phyloP scores from a whole-genome alignment of 805 yeast species.

The Ogataea sp. region DNA sequence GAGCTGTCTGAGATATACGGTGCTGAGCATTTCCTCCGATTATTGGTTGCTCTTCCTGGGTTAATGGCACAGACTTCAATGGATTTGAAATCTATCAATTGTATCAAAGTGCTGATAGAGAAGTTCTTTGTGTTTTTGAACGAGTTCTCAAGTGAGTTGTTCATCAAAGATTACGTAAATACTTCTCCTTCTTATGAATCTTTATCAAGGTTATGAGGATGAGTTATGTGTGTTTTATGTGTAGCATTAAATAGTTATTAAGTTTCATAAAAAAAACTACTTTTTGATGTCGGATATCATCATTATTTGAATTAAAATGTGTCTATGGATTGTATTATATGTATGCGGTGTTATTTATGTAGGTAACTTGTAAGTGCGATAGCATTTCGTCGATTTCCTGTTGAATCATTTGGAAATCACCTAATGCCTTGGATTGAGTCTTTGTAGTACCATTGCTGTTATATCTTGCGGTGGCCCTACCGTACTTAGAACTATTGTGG shows the following conservation, averaged over 20 bases:
- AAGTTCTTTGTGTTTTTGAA: slow-evolving; percentile 46
- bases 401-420: slow-evolving; percentile 1
- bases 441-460: no score
- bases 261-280: no score
- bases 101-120: slow-evolving; percentile 47
- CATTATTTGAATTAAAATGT: no score
- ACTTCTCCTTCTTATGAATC: slow-evolving; percentile 42
- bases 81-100: slow-evolving; percentile 65
- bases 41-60: slow-evolving; percentile 75
- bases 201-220: slow-evolving; percentile 13
- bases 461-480: no score
- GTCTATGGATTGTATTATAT: no score
- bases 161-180: slow-evolving; percentile 38
- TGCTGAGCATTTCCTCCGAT: slow-evolving; percentile 70
- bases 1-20: slow-evolving; percentile 49
- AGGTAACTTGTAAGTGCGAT: slow-evolving; percentile 8
- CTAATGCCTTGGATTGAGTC: neutral
- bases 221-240: no score
- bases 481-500: no score
- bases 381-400: slow-evolving; percentile 8
- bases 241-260: no score
- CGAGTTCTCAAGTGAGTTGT: slow-evolving; percentile 28
- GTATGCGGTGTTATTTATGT: slow-evolving; percentile 11
- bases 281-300: no score
- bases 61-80: slow-evolving; percentile 69